Percentiles rank a stretch among this genome's conserved stretches.
Evolutionary conservation across 164 flowering plant genomes (phyloP).

Genomic region (Paratinospora sagittata): DNA sequence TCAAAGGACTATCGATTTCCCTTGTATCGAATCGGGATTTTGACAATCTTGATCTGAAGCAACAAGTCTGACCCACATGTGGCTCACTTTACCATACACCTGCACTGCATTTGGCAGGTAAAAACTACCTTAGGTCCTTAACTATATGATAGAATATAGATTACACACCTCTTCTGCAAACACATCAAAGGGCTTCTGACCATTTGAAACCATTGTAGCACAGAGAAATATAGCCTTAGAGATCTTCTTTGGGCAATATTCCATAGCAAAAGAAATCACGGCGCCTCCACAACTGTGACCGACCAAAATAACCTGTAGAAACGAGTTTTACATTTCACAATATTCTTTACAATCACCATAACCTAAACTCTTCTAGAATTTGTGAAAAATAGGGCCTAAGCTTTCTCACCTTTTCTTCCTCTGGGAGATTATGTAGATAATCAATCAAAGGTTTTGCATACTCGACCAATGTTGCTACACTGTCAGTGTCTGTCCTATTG

Average conservation of each 20-base stretch:
- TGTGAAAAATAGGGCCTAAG: not conserved
- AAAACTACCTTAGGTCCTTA: not conserved
- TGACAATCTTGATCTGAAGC: no score
- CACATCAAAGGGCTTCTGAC: conserved; percentile 87
- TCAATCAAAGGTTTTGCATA: conserved; percentile 78
- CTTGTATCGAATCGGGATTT: no score
- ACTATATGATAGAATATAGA: not conserved
- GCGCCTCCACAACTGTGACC: conserved; percentile 98
- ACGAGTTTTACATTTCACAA: not conserved
- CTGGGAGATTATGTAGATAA: conserved; percentile 59
- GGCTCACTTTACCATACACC: not conserved
- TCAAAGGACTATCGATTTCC: no score
- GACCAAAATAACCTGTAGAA: conserved; percentile 77
- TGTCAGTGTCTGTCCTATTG: conserved; percentile 50
- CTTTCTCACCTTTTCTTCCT: conserved; percentile 66
- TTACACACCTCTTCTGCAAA: conserved; percentile 74
- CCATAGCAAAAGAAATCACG: conserved; percentile 82
- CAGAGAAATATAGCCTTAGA: conserved; percentile 82
- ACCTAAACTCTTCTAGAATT: not conserved
- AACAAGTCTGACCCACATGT: not conserved
- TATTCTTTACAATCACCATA: not conserved
- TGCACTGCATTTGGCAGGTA: not conserved
- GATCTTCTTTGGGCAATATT: conserved; percentile 62
- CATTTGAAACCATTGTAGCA: conserved; percentile 86
- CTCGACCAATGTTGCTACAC: conserved; percentile 52